Conservation (phyloP, 164 flowering plant species). For the Piper betle region DNA sequence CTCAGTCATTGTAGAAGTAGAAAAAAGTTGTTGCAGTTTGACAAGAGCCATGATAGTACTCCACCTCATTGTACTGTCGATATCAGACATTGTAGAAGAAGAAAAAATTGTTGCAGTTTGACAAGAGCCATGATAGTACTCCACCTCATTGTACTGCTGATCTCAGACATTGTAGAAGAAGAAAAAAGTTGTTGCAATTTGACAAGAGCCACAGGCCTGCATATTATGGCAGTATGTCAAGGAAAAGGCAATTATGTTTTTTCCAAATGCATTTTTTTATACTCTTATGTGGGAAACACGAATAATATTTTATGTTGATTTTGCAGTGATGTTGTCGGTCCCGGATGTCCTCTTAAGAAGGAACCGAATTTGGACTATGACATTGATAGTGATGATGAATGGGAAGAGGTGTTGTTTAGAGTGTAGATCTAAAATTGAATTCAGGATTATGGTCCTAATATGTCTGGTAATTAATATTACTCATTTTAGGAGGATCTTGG, state of each 20-base stretch:
- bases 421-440: neutral
- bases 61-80: too few species aligned
- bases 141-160: too few species aligned
- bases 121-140: too few species aligned
- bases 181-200: too few species aligned
- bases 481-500: too few species aligned
- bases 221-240: conserved; percentile 80
- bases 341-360: conserved; percentile 60
- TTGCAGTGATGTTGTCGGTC: conserved; percentile 41
- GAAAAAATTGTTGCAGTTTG: too few species aligned
- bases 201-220: conserved; percentile 91
- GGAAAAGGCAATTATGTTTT: conserved; percentile 39
- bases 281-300: neutral
- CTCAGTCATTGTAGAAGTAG: conserved; percentile 16
- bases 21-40: conserved; percentile 65
- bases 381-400: conserved; percentile 93
- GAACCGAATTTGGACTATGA: conserved; percentile 89
- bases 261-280: neutral
- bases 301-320: neutral
- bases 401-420: conserved; percentile 49
- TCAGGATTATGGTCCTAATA: too few species aligned
- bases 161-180: too few species aligned
- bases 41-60: too few species aligned
- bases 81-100: too few species aligned
- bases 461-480: neutral